Evolutionary conservation across 2,329 filamentous ascomycete genomes (phyloP).

Genomic region (Clonostachys rosea): DNA sequence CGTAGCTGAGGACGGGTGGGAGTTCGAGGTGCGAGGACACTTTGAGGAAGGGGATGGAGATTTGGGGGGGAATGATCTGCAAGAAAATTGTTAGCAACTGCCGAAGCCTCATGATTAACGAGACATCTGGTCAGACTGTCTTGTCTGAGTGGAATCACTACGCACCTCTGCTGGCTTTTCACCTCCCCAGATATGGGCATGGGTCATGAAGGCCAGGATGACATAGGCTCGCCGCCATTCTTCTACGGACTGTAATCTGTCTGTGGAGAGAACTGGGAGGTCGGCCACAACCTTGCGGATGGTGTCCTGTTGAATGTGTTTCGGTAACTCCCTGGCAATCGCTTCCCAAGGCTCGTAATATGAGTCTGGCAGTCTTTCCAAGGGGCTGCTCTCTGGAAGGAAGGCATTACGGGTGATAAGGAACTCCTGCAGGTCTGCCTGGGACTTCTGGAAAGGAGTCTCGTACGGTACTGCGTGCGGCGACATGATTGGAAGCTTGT

Average conservation of each 20-base stretch:
- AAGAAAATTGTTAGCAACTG: slow-evolving; percentile 7
- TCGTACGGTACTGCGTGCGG: slow-evolving; percentile 28
- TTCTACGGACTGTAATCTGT: slow-evolving; percentile 54
- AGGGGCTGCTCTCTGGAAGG: slow-evolving; percentile 66
- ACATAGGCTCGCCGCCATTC: slow-evolving; percentile 83
- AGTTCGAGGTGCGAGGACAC: slow-evolving; percentile 72
- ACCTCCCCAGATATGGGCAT: slow-evolving; percentile 89
- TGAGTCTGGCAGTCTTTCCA: slow-evolving; percentile 57
- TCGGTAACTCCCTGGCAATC: slow-evolving; percentile 62
- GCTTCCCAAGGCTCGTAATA: slow-evolving; percentile 82
- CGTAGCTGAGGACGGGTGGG: slow-evolving; percentile 87
- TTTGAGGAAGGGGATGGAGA: slow-evolving; percentile 72
- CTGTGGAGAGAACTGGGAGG: slow-evolving; percentile 67
- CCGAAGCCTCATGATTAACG: background rate
- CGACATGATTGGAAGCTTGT: slow-evolving; percentile 24
- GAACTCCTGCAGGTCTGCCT: slow-evolving; percentile 24
- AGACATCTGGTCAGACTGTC: background rate
- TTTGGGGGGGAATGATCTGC: slow-evolving; percentile 64
- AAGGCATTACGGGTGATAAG: slow-evolving; percentile 61
- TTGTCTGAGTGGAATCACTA: background rate
- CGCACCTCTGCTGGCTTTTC: slow-evolving; percentile 66
- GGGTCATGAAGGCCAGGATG: slow-evolving; percentile 72
- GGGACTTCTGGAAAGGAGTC: slow-evolving; percentile 7
- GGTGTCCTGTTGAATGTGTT: slow-evolving; percentile 57
- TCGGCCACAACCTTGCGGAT: slow-evolving; percentile 59